Conservation (phyloP, 2,329 filamentous ascomycete species). For the Ophiocordyceps camponoti-rufipedis region DNA sequence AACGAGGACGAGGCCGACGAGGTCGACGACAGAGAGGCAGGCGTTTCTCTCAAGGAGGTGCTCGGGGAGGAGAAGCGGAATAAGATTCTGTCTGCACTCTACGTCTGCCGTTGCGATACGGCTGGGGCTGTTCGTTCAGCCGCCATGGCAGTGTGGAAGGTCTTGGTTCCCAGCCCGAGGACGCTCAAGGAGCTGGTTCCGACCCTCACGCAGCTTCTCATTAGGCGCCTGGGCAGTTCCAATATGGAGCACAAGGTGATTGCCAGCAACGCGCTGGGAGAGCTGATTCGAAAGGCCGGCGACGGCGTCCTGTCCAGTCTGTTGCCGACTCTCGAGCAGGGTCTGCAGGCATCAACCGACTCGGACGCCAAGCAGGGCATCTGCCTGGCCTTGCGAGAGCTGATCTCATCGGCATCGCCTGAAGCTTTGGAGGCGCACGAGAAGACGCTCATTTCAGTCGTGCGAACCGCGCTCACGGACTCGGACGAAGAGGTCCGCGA, state of each 20-base stretch:
- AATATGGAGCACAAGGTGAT: slow-evolving; percentile 99
- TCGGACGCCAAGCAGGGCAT: slow-evolving; percentile 93
- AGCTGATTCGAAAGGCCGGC: slow-evolving; percentile 91
- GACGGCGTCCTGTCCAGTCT: slow-evolving; percentile 80
- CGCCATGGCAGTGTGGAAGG: slow-evolving; percentile 91
- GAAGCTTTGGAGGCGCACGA: slow-evolving; percentile 90
- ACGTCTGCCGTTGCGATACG: slow-evolving; percentile 95
- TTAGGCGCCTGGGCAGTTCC: slow-evolving; percentile 78
- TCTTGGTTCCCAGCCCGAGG: slow-evolving; percentile 75
- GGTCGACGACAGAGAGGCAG: slow-evolving; percentile 63
- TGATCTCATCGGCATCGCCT: slow-evolving; percentile 73
- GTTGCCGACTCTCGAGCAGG: slow-evolving; percentile 81
- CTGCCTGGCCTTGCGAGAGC: slow-evolving; percentile 84
- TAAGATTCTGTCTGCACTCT: slow-evolving; percentile 90
- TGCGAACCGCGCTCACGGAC: slow-evolving; percentile 83
- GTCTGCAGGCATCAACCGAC: slow-evolving; percentile 73
- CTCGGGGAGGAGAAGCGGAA: slow-evolving; percentile 93
- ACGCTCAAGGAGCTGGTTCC: slow-evolving; percentile 92
- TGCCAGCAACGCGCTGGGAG: slow-evolving; percentile 88
- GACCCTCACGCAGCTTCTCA: slow-evolving; percentile 86
- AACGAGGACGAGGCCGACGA: slow-evolving; percentile 63
- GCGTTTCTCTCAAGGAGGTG: slow-evolving; percentile 80
- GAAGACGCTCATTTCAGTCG: slow-evolving; percentile 84
- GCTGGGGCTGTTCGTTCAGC: slow-evolving; percentile 78
- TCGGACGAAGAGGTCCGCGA: slow-evolving; percentile 79